Base-by-base conservation (phyloP, 371 early-diverging fungal species). In the Zancudomyces culisetae region DNA sequence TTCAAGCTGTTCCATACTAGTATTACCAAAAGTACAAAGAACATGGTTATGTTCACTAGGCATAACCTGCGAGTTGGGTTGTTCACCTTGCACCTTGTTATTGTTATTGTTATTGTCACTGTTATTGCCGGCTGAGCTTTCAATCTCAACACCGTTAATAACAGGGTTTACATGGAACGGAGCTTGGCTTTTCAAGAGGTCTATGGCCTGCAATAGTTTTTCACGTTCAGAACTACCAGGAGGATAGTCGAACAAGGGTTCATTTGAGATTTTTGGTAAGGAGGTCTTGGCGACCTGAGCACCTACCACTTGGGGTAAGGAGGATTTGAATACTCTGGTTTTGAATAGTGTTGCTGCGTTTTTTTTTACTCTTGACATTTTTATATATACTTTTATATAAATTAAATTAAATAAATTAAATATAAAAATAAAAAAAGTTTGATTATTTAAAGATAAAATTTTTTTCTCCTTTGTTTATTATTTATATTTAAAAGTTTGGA, bases 91-190 rank as follows among this genome's bases (percentile, higher is more conserved):
- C 45, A 66, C 79, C 77, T 83, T 75, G 64, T 86, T 67, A n/a
- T n/a, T n/a, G n/a, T n/a, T n/a, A n/a, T n/a, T n/a, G n/a, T n/a
- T n/a, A n/a, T n/a, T n/a, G n/a, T n/a, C n/a, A n/a, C n/a, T n/a
- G n/a, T n/a, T n/a, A n/a, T n/a, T n/a, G n/a, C n/a, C n/a, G n/a
- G n/a, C n/a, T n/a, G n/a, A n/a, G n/a, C n/a, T n/a, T n/a, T n/a
- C n/a, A n/a, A n/a, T n/a, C 77, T 83, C 76, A 64, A 85, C 66
- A 57, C 91, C 92, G 63, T 87, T 86, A 59, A 93, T 80, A 39
- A 92, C 71, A 49, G 78, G 60, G 41, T 92, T 91, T 29, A 96
- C 74, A 46, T 86, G 78, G 58, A 74, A 75, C 42, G 88, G 81
- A 22, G 70, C 80, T 55, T 76, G 60, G 41, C 70, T 66, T 42